A percentile compares a stretch with the other conserved stretches of the same genome.
Evolutionary conservation across 495 filamentous ascomycete species (phyloP).

Genomic region (Corynascus novoguineensis): DNA sequence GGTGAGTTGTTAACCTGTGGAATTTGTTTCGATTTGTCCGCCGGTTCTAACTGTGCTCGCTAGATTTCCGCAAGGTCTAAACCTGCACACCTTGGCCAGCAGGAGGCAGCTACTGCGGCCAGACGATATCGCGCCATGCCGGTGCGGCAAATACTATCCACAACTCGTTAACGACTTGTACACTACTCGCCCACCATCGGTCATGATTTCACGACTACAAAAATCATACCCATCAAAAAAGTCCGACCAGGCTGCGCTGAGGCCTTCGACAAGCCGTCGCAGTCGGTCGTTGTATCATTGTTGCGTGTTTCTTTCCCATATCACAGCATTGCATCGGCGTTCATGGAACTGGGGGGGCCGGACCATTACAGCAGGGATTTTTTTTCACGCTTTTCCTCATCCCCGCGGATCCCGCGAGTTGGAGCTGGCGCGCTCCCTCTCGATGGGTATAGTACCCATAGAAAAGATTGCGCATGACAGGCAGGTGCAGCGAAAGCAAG

Average conservation of each 20-base stretch:
- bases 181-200: conserved; percentile 39
- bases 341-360: conserved; percentile 16
- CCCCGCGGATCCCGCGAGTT: not conserved
- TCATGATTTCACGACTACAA: conserved; percentile 49
- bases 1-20: conserved; percentile 52
- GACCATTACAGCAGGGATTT: conserved; percentile 29
- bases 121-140: not conserved
- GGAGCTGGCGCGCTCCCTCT: conserved; percentile 1
- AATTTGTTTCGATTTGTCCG: not conserved
- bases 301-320: conserved; percentile 24
- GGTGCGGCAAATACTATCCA: conserved; percentile 14
- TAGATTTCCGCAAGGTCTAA: conserved; percentile 50
- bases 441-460: conserved; percentile 9
- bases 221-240: conserved; percentile 24
- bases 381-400: conserved; percentile 8
- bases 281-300: conserved; percentile 32
- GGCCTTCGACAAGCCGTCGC: conserved; percentile 1
- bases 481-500: not conserved
- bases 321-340: conserved; percentile 55
- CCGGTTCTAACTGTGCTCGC: conserved; percentile 17
- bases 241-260: not conserved
- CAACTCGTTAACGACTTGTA: conserved; percentile 26
- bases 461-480: conserved; percentile 12
- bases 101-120: not conserved
- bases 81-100: conserved; percentile 7